Percentiles rank a stretch among this genome's conserved stretches.
These are phyloP conservation scores for Mucor piriformis DNA, from an alignment of 371 early-diverging fungal genomes.

Conservation along the genomic window DNA sequence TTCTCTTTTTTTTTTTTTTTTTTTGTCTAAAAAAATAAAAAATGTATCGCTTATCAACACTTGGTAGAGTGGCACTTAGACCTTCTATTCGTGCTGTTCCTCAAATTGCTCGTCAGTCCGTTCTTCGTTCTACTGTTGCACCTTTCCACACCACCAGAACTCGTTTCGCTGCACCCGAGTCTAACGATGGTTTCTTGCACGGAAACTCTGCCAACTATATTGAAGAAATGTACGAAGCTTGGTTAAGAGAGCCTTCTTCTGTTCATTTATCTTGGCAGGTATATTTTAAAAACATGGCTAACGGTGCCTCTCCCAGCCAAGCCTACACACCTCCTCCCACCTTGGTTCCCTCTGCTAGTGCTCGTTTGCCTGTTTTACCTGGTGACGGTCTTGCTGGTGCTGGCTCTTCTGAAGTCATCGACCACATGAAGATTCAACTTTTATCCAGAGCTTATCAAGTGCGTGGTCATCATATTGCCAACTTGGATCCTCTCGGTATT, in stretches of 20 bases:
- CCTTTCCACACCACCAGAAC: constrained; percentile 33
- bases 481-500: constrained; percentile 93
- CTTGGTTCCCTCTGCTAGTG: constrained; percentile 70
- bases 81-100: constrained; percentile 12
- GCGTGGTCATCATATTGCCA: constrained; percentile 95
- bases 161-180: constrained; percentile 33
- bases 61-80: constrained; percentile 27
- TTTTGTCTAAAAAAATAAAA: constrained; percentile 4
- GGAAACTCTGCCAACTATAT: constrained; percentile 86
- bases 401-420: constrained; percentile 75
- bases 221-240: constrained; percentile 95
- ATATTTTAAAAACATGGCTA: constrained; percentile 91
- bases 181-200: constrained; percentile 52
- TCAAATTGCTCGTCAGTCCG: constrained; percentile 17
- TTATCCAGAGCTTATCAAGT: constrained; percentile 96
- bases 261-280: constrained; percentile 97
- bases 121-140: constrained; percentile 23
- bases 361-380: constrained; percentile 67
- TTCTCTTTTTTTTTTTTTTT: constrained; percentile 8
- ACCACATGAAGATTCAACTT: constrained; percentile 98
- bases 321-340: constrained; percentile 86
- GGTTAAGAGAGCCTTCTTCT: constrained; percentile 86
- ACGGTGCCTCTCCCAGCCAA: constrained; percentile 69
- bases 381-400: constrained; percentile 33
- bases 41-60: constrained; percentile 40